phyloP scores from a whole-genome alignment of 306 rosid genomes.

The Glycyrrhiza uralensis region DNA sequence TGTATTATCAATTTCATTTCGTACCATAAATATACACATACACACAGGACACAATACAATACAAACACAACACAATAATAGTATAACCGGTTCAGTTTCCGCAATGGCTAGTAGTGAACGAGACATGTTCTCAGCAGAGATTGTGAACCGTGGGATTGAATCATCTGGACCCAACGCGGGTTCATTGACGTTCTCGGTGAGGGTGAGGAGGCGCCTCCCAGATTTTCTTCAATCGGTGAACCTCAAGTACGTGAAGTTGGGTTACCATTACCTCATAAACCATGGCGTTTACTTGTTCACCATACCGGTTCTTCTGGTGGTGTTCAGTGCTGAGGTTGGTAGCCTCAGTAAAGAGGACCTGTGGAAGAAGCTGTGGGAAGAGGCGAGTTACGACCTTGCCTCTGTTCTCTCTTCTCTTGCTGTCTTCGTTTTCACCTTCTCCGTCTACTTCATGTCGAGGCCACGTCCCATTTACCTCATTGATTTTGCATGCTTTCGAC shows the following conservation, averaged over 20 bases:
- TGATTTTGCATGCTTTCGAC: constrained; percentile 75
- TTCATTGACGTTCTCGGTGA: constrained; percentile 74
- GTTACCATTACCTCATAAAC: constrained; percentile 85
- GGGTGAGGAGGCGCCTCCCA: constrained; percentile 78
- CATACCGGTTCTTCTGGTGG: constrained; percentile 68
- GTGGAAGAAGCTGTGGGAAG: constrained; percentile 88
- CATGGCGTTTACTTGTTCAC: constrained; percentile 85
- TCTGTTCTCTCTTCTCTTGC: constrained; percentile 71
- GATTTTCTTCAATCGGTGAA: constrained; percentile 92
- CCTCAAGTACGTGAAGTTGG: constrained; percentile 89
- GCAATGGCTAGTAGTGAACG: constrained; percentile 64
- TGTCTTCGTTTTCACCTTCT: constrained; percentile 77
- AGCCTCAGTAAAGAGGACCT: constrained; percentile 73
- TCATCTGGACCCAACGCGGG: constrained; percentile 92
- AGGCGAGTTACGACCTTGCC: constrained; percentile 78
- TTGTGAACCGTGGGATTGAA: constrained; percentile 86
- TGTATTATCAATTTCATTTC: neutral
- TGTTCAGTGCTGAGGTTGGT: constrained; percentile 90
- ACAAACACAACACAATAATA: neutral
- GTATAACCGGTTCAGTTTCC: neutral
- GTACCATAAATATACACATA: neutral
- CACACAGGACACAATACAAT: neutral
- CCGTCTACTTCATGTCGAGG: constrained; percentile 86
- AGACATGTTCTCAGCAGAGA: constrained; percentile 79
- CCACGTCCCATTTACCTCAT: constrained; percentile 84